Evolutionary conservation across 2,329 filamentous ascomycete genomes (phyloP), one percentile per base, ranked within the genome.

Genomic region (Aspergillus viridinutans): DNA sequence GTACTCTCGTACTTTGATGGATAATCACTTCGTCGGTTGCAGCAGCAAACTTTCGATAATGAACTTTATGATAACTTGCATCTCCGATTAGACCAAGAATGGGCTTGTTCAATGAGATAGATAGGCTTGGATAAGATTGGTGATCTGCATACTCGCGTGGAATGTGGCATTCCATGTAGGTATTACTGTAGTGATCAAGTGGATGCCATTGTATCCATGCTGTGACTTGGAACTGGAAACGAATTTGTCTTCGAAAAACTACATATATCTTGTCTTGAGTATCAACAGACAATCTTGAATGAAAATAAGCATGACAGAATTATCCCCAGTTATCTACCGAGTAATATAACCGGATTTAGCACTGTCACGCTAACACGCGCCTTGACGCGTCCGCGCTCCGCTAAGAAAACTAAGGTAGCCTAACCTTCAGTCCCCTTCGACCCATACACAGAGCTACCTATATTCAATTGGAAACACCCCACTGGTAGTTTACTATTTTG

Each of bases 331-430:
- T 17, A 17, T 38, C 32, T 47, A 14, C 43, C 5, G 42, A 29
- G 49, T 55, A 61, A 60, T 63, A 58, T 61, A 59, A 59, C 60
- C 56, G 6, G 3, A 51, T 62, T 55, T 43, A 54, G 52, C 57
- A 53, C 47, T 12, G 50, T 54, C 52, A 53, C 61, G 56, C 60
- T 57, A 59, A 58, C 48, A 53, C 61, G 62, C 59, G 63, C 51
- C 58, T 47, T 17, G 35, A 55, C 65, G 58, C 61, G 61, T 53
- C 2, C 65, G 59, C 61, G 59, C 56, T 52, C 50, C 57, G 53
- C 52, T 56, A 54, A 55, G 50, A 61, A 61, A 58, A 56, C n/a
- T 49, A 42, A 38, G 25, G 25, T 25, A 25, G 5, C 25, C 25
- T 25, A 25, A 49, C 10, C 10, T 4, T 23, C n/a, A 56, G 58